phyloP scores from a whole-genome alignment of 2,329 filamentous ascomycete species.

The Clonostachys rosea region DNA sequence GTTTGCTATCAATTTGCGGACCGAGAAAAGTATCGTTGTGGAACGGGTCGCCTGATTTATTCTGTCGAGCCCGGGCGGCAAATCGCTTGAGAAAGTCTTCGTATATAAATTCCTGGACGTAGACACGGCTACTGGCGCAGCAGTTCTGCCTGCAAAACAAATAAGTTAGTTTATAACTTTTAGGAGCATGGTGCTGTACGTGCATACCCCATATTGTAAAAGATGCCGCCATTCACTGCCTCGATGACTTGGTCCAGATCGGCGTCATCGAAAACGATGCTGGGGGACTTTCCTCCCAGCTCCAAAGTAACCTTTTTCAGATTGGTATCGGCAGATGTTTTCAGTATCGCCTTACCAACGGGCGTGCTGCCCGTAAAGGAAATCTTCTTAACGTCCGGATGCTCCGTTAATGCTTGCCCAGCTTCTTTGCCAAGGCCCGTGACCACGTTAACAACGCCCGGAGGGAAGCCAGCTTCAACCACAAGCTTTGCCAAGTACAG shows the following conservation, averaged over 20 bases:
- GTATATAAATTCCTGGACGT: slow-evolving; percentile 50
- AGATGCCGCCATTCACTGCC: slow-evolving; percentile 24
- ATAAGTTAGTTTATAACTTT: slow-evolving; percentile 66
- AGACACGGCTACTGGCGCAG: slow-evolving; percentile 29
- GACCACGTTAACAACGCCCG: slow-evolving; percentile 86
- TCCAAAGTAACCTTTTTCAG: slow-evolving; percentile 84
- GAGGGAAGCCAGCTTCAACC: slow-evolving; percentile 81
- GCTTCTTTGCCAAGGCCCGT: slow-evolving; percentile 75
- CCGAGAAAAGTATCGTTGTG: slow-evolving; percentile 51
- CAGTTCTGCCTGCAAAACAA: slow-evolving; percentile 30
- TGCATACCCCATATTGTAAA: slow-evolving; percentile 47
- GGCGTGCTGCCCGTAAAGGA: slow-evolving; percentile 83
- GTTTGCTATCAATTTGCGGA: slow-evolving; percentile 31
- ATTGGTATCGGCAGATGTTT: slow-evolving; percentile 73
- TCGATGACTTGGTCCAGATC: slow-evolving; percentile 81
- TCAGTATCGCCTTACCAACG: slow-evolving; percentile 76
- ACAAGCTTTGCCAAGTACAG: slow-evolving; percentile 84
- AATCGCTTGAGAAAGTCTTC: slow-evolving; percentile 58
- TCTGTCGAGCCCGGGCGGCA: slow-evolving; percentile 50
- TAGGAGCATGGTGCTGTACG: slow-evolving; percentile 72
- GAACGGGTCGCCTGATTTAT: slow-evolving; percentile 20
- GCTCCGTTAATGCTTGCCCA: slow-evolving; percentile 69
- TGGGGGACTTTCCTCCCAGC: slow-evolving; percentile 90
- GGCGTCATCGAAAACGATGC: slow-evolving; percentile 97
- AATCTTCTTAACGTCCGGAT: slow-evolving; percentile 74